Conservation (phyloP, 208 protist species). For the Sergeia podlipaevii region DNA sequence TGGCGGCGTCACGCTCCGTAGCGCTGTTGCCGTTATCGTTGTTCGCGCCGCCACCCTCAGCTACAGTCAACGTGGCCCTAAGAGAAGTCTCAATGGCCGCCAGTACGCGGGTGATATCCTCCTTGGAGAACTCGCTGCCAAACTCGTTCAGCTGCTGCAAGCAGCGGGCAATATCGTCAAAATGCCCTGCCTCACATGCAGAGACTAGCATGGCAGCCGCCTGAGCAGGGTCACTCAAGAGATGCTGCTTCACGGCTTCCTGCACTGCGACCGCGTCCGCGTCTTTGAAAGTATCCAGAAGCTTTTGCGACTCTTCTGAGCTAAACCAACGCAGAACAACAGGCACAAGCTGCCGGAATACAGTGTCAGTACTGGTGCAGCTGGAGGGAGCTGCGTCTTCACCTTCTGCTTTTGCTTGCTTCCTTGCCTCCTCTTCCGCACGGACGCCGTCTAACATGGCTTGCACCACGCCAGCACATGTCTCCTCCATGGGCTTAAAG, state of each 20-base stretch:
- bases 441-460: too few relatives aligned
- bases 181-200: constrained; percentile 35
- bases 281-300: constrained; percentile 25
- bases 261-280: constrained; percentile 25
- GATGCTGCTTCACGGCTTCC: constrained; percentile 35
- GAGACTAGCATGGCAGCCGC: constrained; percentile 30
- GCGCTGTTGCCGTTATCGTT: not conserved
- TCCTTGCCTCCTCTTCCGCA: too few relatives aligned
- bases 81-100: constrained; percentile 32
- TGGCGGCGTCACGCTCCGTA: not conserved
- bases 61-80: constrained; percentile 7
- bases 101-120: constrained; percentile 25
- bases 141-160: constrained; percentile 18
- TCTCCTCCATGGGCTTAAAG: not conserved
- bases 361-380: not conserved
- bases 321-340: constrained; percentile 28
- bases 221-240: constrained; percentile 41
- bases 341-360: constrained; percentile 13
- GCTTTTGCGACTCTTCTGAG: constrained; percentile 12
- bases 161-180: constrained; percentile 32
- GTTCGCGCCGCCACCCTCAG: not conserved
- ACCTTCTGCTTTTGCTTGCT: too few relatives aligned
- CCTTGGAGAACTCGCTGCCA: constrained; percentile 9
- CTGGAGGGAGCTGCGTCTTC: not conserved
- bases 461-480: not conserved